Evolutionary conservation across 495 filamentous ascomycete genomes (phyloP).

Genomic region (Pseudoneurospora amorphoporcata): DNA sequence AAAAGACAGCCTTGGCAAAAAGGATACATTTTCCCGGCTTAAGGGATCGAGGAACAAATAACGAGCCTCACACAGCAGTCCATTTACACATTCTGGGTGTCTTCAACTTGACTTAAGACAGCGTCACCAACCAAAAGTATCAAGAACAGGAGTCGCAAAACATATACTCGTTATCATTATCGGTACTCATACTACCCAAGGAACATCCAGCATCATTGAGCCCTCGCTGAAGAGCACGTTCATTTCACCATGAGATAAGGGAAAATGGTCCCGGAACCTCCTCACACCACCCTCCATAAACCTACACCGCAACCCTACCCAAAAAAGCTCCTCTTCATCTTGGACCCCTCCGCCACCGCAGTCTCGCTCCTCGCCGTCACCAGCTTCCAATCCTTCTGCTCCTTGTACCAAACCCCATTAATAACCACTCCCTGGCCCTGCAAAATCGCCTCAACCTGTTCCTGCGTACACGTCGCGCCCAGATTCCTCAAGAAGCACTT

Average conservation of each 20-base stretch:
- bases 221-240: neutral
- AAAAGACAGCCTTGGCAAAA: no score
- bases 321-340: constrained; percentile 9
- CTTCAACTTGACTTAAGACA: no score
- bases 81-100: no score
- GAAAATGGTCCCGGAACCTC: neutral
- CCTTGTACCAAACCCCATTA: constrained; percentile 44
- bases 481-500: constrained; percentile 51
- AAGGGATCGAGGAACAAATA: neutral
- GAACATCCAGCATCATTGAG: neutral
- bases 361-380: constrained; percentile 16
- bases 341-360: constrained; percentile 16
- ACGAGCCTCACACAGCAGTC: neutral
- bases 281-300: neutral
- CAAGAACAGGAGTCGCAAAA: neutral
- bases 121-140: neutral
- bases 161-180: neutral
- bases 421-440: constrained; percentile 33
- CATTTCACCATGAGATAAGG: neutral
- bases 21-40: no score
- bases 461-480: constrained; percentile 36
- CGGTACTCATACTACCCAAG: neutral
- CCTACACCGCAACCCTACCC: neutral
- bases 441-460: constrained; percentile 35
- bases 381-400: constrained; percentile 30